A percentile compares a stretch with the other conserved stretches of the same genome.
Conservation (phyloP, 1,284 basidiomycete species). For the Sporisorium graminicola region DNA sequence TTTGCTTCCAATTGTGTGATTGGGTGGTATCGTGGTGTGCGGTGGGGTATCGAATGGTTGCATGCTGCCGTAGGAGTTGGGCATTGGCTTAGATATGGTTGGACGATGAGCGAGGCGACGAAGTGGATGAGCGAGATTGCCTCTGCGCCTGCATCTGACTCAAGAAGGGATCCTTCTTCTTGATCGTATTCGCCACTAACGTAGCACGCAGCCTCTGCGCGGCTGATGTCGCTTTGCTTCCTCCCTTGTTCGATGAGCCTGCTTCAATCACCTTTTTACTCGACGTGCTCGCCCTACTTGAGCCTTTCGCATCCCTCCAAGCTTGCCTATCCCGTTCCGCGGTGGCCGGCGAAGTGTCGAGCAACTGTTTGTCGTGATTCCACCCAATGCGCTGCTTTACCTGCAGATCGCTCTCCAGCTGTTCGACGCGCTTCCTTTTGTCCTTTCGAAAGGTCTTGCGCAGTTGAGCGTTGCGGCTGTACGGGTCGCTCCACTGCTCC, state of each 20-base stretch:
- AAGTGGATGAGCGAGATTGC: background rate
- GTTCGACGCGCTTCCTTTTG: constrained; percentile 81
- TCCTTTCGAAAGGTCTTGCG: constrained; percentile 85
- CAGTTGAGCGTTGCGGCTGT: constrained; percentile 79
- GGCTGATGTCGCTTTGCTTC: background rate
- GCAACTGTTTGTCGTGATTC: constrained; percentile 26
- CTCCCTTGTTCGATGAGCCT: background rate
- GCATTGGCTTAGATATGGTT: background rate
- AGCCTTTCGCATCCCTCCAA: background rate
- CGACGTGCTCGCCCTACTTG: too few species aligned
- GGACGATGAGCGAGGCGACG: background rate
- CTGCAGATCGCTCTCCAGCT: constrained; percentile 77
- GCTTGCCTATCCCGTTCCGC: background rate
- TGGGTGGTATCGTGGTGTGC: background rate
- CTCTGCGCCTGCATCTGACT: constrained; percentile 2
- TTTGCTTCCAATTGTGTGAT: background rate
- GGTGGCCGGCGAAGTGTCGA: background rate
- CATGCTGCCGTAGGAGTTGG: background rate
- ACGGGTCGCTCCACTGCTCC: constrained; percentile 85
- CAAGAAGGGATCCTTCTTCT: constrained; percentile 22
- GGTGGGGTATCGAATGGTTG: constrained; percentile 4
- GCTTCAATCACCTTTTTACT: background rate
- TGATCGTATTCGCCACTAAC: constrained; percentile 18
- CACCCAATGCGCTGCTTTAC: constrained; percentile 74
- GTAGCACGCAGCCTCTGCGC: constrained; percentile 4